These are phyloP conservation scores for Lichtheimia ornata DNA, from an alignment of 371 early-diverging fungal genomes.

Conservation along the genomic window DNA sequence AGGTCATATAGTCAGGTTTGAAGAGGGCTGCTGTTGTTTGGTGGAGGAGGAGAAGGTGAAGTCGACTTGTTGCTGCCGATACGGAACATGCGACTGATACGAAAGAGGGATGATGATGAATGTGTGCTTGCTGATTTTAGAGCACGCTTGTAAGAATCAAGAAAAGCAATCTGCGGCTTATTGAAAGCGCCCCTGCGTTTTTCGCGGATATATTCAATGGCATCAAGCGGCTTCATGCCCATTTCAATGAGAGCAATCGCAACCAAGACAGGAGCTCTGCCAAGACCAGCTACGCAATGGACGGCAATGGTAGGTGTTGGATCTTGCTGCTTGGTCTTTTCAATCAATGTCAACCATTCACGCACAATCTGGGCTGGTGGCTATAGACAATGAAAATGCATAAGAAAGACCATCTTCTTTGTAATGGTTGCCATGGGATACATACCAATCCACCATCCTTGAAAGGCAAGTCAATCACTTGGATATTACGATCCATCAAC, in stretches of 20 bases:
- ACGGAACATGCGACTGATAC: conserved; percentile 31
- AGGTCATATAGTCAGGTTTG: conserved; percentile 3
- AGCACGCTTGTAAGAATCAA: conserved; percentile 33
- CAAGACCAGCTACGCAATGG: conserved; percentile 88
- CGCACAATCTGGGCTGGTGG: conserved; percentile 72
- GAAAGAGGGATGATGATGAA: conserved; percentile 15
- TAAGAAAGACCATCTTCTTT: not conserved
- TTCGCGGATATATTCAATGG: conserved; percentile 73
- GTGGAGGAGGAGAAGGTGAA: too few relatives aligned
- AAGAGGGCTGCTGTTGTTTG: not conserved
- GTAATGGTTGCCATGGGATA: not conserved
- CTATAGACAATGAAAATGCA: conserved; percentile 17
- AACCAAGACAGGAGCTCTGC: conserved; percentile 72
- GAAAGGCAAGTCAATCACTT: conserved; percentile 43
- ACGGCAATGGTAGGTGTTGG: conserved; percentile 72
- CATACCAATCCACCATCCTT: conserved; percentile 67
- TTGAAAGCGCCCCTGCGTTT: conserved; percentile 85
- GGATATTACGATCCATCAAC: conserved; percentile 59
- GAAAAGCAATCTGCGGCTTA: conserved; percentile 77
- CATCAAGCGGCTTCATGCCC: conserved; percentile 80
- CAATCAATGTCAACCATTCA: conserved; percentile 75
- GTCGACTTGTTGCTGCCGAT: conserved; percentile 9
- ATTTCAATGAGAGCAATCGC: conserved; percentile 83
- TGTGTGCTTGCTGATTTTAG: conserved; percentile 15
- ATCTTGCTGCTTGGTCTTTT: conserved; percentile 38